Evolutionary conservation across 2,329 filamentous ascomycete species (phyloP), one percentile per base, ranked within the genome.

Genomic region (Sporothrix variecibatus): DNA sequence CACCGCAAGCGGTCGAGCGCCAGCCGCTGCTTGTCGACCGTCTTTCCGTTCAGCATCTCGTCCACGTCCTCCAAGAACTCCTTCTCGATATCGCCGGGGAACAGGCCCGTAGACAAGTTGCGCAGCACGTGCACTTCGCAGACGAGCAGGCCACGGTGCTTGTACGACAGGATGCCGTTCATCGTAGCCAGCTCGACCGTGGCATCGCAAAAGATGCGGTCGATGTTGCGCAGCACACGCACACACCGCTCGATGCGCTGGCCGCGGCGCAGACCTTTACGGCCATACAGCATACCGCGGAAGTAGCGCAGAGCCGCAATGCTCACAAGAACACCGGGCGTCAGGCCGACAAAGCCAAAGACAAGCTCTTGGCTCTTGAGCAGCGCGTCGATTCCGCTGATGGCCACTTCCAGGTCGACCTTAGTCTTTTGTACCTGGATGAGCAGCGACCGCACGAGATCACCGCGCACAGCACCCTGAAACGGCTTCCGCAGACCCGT

Each of bases 391-490:
- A 99, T 99, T 23, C 96, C 96, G 75, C 93, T 94, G 84, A 99
- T 95, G 17, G 96, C 96, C 75, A 98, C 91, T 82, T 99, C 96
- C 15, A 99, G 91, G 80, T 99, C 96, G 9, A 99, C 96, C 85
- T 99, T 99, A 28, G 96, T 98, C 87, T 99, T 99, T 80, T 99
- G 96, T 51, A 99, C 92, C 81, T 99, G 96, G 73, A 99, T 98
- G 62, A 99, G 86, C 38, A 99, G 89, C 4, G 95, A 94, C 71
- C 95, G 91, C 49, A 98, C 89, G 38, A 99, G 87, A 79, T 98
- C 95, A 12, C 96, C 96, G 40, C 90, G 89, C 23, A 99, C 83
- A 0, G 95, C 93, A 8, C 95, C 95, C 72, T 91, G 86, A 75
- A 99, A 90, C 0, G 96, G 96, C 65, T 86, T 92, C 71, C 92